Conservation (phyloP, 2,329 filamentous ascomycete genomes). For the Penicillium occitanis region DNA sequence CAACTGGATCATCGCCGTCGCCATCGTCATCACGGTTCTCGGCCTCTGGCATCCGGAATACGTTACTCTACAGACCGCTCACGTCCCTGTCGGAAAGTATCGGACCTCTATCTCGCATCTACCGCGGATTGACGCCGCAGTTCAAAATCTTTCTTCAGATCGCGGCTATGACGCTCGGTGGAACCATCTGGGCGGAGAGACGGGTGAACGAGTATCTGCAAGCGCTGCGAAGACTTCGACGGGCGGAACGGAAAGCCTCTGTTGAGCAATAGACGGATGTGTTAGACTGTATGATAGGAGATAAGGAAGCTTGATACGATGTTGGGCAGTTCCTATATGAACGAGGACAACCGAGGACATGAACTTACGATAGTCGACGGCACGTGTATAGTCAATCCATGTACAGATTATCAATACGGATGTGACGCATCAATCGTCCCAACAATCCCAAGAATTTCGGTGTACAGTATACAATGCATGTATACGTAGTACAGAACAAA, state of each 20-base stretch:
- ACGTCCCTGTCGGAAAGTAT: conserved; percentile 52
- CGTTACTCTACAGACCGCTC: conserved; percentile 42
- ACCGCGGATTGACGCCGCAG: conserved; percentile 50
- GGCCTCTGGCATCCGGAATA: conserved; percentile 32
- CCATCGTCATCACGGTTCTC: conserved; percentile 31
- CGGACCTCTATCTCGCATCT: conserved; percentile 43
- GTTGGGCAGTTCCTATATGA: neutral
- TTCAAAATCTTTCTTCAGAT: conserved; percentile 53
- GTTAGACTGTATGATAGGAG: neutral
- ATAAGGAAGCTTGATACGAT: neutral
- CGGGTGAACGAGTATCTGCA: conserved; percentile 49
- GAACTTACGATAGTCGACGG: neutral
- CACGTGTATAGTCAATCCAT: neutral
- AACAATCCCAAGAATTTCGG: neutral
- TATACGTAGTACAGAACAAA: neutral
- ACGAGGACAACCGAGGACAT: neutral
- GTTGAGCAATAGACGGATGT: neutral
- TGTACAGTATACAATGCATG: neutral
- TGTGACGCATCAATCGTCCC: neutral
- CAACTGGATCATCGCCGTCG: conserved; percentile 15
- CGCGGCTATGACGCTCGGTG: conserved; percentile 49
- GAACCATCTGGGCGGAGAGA: conserved; percentile 51
- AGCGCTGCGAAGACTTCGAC: conserved; percentile 41
- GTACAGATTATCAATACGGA: neutral
- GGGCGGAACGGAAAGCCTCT: conserved; percentile 35